phyloP scores from a whole-genome alignment of 169 alveolate species.

The Cryptosporidium felis region DNA sequence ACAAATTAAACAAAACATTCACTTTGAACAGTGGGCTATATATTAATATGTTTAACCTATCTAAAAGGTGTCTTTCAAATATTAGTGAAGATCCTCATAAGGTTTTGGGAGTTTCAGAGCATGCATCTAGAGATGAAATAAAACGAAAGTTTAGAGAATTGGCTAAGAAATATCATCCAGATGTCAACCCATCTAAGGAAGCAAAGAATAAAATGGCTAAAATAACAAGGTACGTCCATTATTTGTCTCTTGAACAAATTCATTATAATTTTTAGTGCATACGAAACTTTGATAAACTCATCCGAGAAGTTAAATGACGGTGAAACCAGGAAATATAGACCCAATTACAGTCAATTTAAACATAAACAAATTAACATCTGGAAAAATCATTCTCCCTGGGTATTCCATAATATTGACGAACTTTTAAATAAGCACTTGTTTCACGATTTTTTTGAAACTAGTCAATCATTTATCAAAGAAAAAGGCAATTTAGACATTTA shows the following conservation, averaged over 20 bases:
- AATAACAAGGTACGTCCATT: conserved; percentile 84
- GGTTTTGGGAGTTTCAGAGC: conserved; percentile 88
- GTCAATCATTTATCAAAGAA: not conserved
- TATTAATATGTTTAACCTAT: not conserved
- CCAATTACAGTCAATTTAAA: conserved; percentile 32
- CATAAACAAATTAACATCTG: conserved; percentile 80
- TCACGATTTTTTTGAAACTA: not conserved
- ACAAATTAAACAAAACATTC: not conserved
- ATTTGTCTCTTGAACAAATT: not conserved
- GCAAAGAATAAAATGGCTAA: conserved; percentile 93
- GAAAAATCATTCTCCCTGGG: conserved; percentile 83
- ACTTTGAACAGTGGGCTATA: not conserved
- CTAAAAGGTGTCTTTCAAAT: not conserved
- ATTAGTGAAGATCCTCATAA: conserved; percentile 80
- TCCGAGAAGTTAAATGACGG: conserved; percentile 75
- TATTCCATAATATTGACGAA: conserved; percentile 86
- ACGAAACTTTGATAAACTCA: conserved; percentile 92
- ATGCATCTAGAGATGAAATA: conserved; percentile 88
- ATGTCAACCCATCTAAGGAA: conserved; percentile 90
- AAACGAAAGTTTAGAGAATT: conserved; percentile 88
- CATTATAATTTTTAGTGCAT: conserved; percentile 83
- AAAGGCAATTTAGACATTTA: conserved; percentile 80
- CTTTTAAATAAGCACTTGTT: conserved; percentile 75
- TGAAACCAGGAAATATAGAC: not conserved
- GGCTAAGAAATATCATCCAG: conserved; percentile 93